Conservation (phyloP, 768 basidiomycete species). For the Pisolithus tinctorius region DNA sequence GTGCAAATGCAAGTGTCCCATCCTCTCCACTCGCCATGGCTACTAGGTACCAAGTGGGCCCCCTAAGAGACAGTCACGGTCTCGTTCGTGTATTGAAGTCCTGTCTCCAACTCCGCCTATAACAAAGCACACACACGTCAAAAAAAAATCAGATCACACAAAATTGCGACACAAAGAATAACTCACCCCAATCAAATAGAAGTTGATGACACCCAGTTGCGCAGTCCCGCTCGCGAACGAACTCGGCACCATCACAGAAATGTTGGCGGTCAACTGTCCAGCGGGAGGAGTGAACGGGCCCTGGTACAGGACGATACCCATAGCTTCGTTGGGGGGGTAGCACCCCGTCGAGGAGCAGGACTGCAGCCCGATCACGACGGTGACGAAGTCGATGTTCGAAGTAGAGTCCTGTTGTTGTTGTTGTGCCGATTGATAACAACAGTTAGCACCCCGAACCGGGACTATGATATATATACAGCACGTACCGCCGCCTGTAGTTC, state of each 20-base stretch:
- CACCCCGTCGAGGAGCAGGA: constrained; percentile 19
- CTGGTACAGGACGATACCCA: constrained; percentile 29
- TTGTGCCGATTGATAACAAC: too few species aligned
- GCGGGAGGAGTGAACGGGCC: constrained; percentile 18
- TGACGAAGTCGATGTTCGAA: constrained; percentile 21
- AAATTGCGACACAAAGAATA: neutral
- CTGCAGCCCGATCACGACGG: constrained; percentile 27
- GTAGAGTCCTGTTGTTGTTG: constrained; percentile 10
- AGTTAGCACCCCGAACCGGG: neutral
- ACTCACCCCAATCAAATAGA: constrained; percentile 37
- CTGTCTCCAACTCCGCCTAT: constrained; percentile 7
- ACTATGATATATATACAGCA: neutral
- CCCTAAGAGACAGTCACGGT: constrained; percentile 8
- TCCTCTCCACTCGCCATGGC: neutral
- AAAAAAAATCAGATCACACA: neutral
- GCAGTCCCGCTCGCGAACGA: constrained; percentile 21
- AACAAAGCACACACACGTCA: neutral
- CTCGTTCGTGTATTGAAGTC: constrained; percentile 19
- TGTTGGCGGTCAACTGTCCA: constrained; percentile 22
- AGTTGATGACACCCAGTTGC: constrained; percentile 31
- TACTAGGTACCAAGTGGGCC: neutral
- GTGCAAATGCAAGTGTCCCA: neutral
- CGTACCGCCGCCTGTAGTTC: constrained; percentile 16
- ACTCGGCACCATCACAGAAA: constrained; percentile 25
- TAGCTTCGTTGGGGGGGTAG: constrained; percentile 10